Conservation (phyloP, 2,329 filamentous ascomycete species). For the Cadophora sp. region DNA sequence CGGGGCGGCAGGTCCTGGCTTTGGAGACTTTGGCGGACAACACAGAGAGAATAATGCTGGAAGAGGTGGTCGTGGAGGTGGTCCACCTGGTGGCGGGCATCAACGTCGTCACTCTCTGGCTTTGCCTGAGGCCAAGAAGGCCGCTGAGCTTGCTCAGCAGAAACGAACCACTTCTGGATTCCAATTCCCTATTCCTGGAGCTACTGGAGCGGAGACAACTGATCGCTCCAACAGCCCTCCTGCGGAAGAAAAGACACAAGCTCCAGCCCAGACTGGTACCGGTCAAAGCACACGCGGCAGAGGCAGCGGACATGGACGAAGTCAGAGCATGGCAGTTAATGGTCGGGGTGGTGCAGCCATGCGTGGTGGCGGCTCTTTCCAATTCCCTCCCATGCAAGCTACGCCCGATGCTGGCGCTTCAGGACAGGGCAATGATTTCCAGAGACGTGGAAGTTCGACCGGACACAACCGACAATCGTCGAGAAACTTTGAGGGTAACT, state of each 20-base stretch:
- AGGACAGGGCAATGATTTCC: slow-evolving; percentile 65
- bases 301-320: slow-evolving; percentile 70
- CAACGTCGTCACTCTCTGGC: slow-evolving; percentile 94
- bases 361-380: slow-evolving; percentile 75
- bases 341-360: slow-evolving; percentile 67
- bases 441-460: slow-evolving; percentile 70
- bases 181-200: slow-evolving; percentile 85
- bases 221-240: slow-evolving; percentile 45
- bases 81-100: slow-evolving; percentile 76
- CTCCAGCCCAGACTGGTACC: slow-evolving; percentile 30
- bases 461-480: slow-evolving; percentile 85
- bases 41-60: slow-evolving; percentile 67
- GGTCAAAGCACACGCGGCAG: slow-evolving; percentile 53
- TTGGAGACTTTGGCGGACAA: slow-evolving; percentile 79
- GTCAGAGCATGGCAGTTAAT: slow-evolving; percentile 88
- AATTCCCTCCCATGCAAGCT: slow-evolving; percentile 65
- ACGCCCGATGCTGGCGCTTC: slow-evolving; percentile 58
- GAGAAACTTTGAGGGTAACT: slow-evolving; percentile 97
- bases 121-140: slow-evolving; percentile 95
- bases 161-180: slow-evolving; percentile 94
- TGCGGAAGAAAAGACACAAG: slow-evolving; percentile 40
- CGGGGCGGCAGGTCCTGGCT: slow-evolving; percentile 76
- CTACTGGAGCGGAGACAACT: slow-evolving; percentile 65
- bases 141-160: slow-evolving; percentile 94
- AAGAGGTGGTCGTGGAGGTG: slow-evolving; percentile 76